Evolutionary conservation across 202 grass and related monocot genomes (phyloP).

Genomic region (Eragrostis tef): DNA sequence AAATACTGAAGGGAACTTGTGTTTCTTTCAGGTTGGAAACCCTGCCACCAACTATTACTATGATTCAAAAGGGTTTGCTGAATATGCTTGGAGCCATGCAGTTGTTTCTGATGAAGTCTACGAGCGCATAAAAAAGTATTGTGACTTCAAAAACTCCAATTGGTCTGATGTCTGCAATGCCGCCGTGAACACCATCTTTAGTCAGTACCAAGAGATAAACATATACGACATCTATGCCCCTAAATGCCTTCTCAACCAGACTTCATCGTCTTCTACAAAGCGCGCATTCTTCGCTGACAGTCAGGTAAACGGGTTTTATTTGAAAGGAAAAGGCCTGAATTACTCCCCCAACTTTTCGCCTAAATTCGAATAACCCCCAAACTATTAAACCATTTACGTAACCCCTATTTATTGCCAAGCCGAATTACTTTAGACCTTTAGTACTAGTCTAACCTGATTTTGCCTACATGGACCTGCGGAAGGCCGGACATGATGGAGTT

Average conservation of each 20-base stretch:
- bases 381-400: no score
- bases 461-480: no score
- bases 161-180: conserved; percentile 57
- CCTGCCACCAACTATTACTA: conserved; percentile 67
- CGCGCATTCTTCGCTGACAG: conserved; percentile 1
- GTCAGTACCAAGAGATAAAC: conserved; percentile 65
- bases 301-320: neutral
- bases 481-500: no score
- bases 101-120: conserved; percentile 69
- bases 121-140: conserved; percentile 45
- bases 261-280: conserved; percentile 36
- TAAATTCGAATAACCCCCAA: no score
- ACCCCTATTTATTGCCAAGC: no score
- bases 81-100: conserved; percentile 83
- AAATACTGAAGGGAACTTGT: neutral
- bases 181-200: conserved; percentile 55
- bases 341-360: no score
- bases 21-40: conserved; percentile 68
- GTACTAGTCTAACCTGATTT: no score
- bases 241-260: conserved; percentile 68
- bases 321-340: neutral
- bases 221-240: conserved; percentile 93
- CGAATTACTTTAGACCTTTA: no score
- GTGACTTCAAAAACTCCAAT: conserved; percentile 61
- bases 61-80: conserved; percentile 68